Conservation (phyloP, 257 asterid genomes). For the Ilex aquifolium region DNA sequence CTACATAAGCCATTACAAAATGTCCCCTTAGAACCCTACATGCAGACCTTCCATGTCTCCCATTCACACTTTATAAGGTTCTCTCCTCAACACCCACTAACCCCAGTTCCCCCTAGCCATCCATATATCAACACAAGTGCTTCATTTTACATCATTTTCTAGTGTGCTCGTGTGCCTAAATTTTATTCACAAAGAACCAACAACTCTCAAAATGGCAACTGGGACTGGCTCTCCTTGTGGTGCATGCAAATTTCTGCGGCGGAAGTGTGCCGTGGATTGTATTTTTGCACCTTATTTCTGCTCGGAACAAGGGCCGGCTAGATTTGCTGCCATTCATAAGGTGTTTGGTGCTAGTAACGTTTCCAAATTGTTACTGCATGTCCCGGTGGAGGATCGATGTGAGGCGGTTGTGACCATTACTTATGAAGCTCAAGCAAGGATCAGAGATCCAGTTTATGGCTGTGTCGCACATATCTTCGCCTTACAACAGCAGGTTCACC, state of each 20-base stretch:
- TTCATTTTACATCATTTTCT: constrained; percentile 40
- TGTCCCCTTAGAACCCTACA: constrained; percentile 77
- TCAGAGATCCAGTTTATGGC: constrained; percentile 83
- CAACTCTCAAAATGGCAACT: constrained; percentile 24
- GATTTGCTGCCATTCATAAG: constrained; percentile 87
- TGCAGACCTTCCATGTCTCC: constrained; percentile 52
- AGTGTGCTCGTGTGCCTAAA: constrained; percentile 54
- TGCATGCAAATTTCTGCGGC: constrained; percentile 87
- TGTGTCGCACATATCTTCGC: constrained; percentile 75
- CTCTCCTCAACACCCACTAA: constrained; percentile 6
- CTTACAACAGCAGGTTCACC: constrained; percentile 71
- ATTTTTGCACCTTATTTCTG: constrained; percentile 77
- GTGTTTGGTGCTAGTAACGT: constrained; percentile 95
- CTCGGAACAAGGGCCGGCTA: constrained; percentile 83
- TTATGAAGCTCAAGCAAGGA: constrained; percentile 89
- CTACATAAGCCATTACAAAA: constrained; percentile 58
- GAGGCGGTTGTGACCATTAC: constrained; percentile 85
- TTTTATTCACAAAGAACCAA: background rate
- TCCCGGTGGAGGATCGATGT: constrained; percentile 59
- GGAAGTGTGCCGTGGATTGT: constrained; percentile 77
- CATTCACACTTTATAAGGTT: background rate
- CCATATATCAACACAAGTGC: constrained; percentile 2
- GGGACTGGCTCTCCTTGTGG: constrained; percentile 87
- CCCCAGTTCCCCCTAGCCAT: constrained; percentile 9
- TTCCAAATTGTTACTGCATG: constrained; percentile 62